phyloP scores from a whole-genome alignment of 208 protist genomes.

The Acanthamoeba castellanii region DNA sequence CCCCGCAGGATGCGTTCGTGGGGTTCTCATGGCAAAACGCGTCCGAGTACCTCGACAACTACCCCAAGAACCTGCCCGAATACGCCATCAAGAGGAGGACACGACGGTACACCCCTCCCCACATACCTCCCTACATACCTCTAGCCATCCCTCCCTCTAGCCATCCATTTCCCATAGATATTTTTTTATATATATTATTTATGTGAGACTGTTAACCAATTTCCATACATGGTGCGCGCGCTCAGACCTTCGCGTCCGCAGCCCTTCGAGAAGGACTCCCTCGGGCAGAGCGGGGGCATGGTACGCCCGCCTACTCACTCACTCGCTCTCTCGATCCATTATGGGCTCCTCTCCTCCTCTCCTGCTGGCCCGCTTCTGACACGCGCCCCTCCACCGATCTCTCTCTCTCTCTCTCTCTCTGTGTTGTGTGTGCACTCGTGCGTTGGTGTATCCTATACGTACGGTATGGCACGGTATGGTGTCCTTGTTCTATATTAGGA shows the following conservation, averaged over 20 bases:
- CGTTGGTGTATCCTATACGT: too few species aligned
- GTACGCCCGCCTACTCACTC: background rate
- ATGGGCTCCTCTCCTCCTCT: background rate
- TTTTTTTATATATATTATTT: too few species aligned
- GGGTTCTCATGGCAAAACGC: constrained; percentile 60
- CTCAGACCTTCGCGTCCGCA: constrained; percentile 20
- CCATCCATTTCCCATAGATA: too few species aligned
- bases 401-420: too few species aligned
- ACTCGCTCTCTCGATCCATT: background rate
- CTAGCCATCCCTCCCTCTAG: background rate
- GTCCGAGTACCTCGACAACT: constrained; percentile 33
- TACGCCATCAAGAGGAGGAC: constrained; percentile 59
- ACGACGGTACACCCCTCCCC: background rate
- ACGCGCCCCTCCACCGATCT: too few species aligned
- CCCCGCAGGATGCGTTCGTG: constrained; percentile 27
- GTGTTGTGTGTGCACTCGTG: too few species aligned
- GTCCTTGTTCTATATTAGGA: background rate
- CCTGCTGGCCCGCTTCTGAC: too few species aligned
- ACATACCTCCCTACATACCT: background rate
- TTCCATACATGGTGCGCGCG: background rate
- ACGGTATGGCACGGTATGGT: too few species aligned
- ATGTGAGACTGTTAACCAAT: too few species aligned
- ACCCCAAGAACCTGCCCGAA: constrained; percentile 36
- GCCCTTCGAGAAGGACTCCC: constrained; percentile 37
- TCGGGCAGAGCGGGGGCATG: constrained; percentile 31